Conservation (phyloP, 495 filamentous ascomycete species). For the Lindgomyces ingoldianus region DNA sequence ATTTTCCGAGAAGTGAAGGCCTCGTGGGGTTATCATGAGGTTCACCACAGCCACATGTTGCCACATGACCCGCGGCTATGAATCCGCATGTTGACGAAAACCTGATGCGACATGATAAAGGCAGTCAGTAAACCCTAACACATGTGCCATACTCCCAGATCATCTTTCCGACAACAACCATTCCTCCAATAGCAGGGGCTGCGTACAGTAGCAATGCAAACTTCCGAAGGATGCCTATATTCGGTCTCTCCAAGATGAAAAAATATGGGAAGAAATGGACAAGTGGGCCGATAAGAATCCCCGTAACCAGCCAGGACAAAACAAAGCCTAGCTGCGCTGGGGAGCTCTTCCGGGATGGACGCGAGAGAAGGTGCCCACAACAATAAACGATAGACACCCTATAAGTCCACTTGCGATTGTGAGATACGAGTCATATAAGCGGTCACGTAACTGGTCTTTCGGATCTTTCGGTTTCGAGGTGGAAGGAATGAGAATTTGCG, state of each 20-base stretch:
- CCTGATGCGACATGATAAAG: neutral
- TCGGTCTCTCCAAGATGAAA: neutral
- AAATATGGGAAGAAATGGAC: neutral
- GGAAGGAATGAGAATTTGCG: neutral
- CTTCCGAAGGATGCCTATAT: neutral
- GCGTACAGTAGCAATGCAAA: neutral
- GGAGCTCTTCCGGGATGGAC: neutral
- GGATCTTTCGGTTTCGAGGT: neutral
- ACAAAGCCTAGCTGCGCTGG: neutral
- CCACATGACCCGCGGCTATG: neutral
- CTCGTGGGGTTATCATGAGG: neutral
- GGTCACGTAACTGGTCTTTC: neutral
- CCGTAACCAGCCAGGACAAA: neutral
- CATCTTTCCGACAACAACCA: neutral
- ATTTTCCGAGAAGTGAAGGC: neutral
- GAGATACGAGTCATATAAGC: neutral
- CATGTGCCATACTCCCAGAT: neutral
- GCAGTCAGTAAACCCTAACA: neutral
- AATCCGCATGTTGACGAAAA: no score
- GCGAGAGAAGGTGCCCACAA: neutral
- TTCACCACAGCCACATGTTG: neutral
- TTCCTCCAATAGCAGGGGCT: neutral
- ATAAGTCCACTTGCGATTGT: neutral
- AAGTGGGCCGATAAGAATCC: neutral
- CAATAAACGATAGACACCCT: neutral